Conservation (phyloP, 1,284 basidiomycete genomes). For the Uromyces viciae-fabae region DNA sequence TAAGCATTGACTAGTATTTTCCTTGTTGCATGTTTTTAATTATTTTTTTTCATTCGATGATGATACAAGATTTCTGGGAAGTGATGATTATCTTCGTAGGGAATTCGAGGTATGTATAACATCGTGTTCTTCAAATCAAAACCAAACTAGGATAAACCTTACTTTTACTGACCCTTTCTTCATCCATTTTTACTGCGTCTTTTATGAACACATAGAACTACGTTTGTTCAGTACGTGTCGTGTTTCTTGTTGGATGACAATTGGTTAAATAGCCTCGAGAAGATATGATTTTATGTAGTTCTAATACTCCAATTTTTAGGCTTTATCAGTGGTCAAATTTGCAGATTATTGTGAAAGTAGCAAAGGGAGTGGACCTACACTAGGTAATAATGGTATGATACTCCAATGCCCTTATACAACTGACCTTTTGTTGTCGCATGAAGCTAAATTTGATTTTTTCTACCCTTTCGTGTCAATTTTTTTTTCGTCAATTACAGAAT, state of each 20-base stretch:
- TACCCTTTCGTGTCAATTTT: not conserved
- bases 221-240: constrained; percentile 62
- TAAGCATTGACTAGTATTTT: not conserved
- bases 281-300: not conserved
- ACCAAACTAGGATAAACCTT: too few species aligned
- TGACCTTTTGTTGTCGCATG: not conserved
- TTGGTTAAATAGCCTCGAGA: too few species aligned
- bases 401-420: not conserved
- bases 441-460: not conserved
- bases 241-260: not conserved
- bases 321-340: constrained; percentile 78
- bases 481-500: constrained; percentile 31
- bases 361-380: constrained; percentile 61
- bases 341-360: constrained; percentile 66
- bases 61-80: constrained; percentile 39
- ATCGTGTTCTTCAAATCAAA: constrained; percentile 42
- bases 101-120: constrained; percentile 69
- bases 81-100: constrained; percentile 60
- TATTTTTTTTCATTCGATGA: not conserved
- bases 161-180: constrained; percentile 21
- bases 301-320: not conserved
- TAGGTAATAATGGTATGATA: constrained; percentile 50
- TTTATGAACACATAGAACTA: constrained; percentile 67
- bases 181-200: not conserved
- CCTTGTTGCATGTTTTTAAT: constrained; percentile 38